Evolutionary conservation across 2,329 filamentous ascomycete genomes (phyloP).

Genomic region (Trichoderma breve): DNA sequence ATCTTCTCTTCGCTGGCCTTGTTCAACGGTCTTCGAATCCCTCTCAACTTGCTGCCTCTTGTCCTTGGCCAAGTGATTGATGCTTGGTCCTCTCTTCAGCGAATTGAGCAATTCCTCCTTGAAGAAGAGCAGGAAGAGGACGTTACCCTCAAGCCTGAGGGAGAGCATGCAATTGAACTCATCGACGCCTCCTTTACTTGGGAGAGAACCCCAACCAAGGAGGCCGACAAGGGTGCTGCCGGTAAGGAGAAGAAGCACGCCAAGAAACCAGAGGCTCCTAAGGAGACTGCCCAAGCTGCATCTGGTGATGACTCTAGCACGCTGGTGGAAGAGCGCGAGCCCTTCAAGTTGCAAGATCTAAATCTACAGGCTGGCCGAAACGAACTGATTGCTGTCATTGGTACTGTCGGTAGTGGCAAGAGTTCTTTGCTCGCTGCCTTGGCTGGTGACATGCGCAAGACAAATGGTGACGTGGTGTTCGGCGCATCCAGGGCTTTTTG

Average conservation of each 20-base stretch:
- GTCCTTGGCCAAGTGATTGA: slow-evolving; percentile 89
- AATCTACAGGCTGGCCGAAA: slow-evolving; percentile 68
- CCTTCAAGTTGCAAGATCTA: slow-evolving; percentile 70
- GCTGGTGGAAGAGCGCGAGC: slow-evolving; percentile 57
- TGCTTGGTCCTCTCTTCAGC: slow-evolving; percentile 77
- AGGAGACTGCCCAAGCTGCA: slow-evolving; percentile 32
- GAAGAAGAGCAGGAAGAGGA: slow-evolving; percentile 82
- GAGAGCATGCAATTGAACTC: slow-evolving; percentile 69
- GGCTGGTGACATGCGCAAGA: slow-evolving; percentile 91
- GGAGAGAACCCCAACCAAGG: slow-evolving; percentile 65
- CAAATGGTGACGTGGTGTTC: slow-evolving; percentile 67
- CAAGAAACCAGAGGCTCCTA: slow-evolving; percentile 38
- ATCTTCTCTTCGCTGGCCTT: slow-evolving; percentile 92
- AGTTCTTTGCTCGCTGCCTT: slow-evolving; percentile 84
- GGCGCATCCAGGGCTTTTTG: slow-evolving; percentile 86
- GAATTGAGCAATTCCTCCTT: slow-evolving; percentile 84
- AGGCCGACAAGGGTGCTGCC: slow-evolving; percentile 40
- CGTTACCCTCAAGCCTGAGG: slow-evolving; percentile 53
- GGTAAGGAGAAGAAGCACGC: slow-evolving; percentile 42
- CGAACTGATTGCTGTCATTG: slow-evolving; percentile 82
- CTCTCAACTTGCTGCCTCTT: slow-evolving; percentile 82
- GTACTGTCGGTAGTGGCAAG: slow-evolving; percentile 86
- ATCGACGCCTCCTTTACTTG: slow-evolving; percentile 78
- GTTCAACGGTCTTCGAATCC: slow-evolving; percentile 88
- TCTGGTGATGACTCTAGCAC: slow-evolving; percentile 52